These are phyloP conservation scores for Polychaeton citri DNA, from an alignment of 2,329 filamentous ascomycete genomes.

Conservation along the genomic window DNA sequence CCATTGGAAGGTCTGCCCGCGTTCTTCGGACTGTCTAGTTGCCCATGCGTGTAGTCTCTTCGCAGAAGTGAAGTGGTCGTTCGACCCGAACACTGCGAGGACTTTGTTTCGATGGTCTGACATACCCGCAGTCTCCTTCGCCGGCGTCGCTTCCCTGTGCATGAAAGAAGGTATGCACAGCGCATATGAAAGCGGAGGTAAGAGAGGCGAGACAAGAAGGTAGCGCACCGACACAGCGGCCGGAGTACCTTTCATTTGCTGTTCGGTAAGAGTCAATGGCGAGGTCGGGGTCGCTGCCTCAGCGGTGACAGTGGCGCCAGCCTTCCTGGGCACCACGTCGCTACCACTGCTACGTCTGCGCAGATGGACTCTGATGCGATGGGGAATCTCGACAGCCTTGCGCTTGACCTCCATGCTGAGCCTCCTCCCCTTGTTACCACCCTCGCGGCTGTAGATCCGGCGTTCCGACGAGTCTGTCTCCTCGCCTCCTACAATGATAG, in stretches of 20 bases:
- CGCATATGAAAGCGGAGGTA: conserved; percentile 28
- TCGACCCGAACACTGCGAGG: conserved; percentile 60
- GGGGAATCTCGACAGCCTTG: conserved; percentile 27
- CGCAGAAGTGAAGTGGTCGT: conserved; percentile 58
- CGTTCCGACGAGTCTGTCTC: conserved; percentile 29
- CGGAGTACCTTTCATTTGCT: background rate
- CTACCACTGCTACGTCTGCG: conserved; percentile 9
- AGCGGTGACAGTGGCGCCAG: conserved; percentile 9
- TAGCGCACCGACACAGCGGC: conserved; percentile 20
- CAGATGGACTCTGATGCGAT: conserved; percentile 16
- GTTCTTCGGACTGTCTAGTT: conserved; percentile 31
- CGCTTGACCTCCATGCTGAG: conserved; percentile 23
- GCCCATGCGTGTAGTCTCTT: conserved; percentile 56
- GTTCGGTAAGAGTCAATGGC: conserved; percentile 9
- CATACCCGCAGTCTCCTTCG: conserved; percentile 25
- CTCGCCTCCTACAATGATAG: conserved; percentile 30
- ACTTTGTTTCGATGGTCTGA: conserved; percentile 43
- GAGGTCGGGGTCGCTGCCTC: conserved; percentile 17
- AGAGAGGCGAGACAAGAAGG: conserved; percentile 34
- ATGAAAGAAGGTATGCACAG: conserved; percentile 14
- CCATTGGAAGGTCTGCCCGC: conserved; percentile 23
- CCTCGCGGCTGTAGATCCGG: conserved; percentile 27
- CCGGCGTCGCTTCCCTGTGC: conserved; percentile 11
- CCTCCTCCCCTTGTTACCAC: conserved; percentile 6
- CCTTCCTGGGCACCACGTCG: conserved; percentile 1